Evolutionary conservation across 148 eudicot species (phyloP), one percentile per base, ranked within the genome.

Genomic region (Vaccinium corymbosum): DNA sequence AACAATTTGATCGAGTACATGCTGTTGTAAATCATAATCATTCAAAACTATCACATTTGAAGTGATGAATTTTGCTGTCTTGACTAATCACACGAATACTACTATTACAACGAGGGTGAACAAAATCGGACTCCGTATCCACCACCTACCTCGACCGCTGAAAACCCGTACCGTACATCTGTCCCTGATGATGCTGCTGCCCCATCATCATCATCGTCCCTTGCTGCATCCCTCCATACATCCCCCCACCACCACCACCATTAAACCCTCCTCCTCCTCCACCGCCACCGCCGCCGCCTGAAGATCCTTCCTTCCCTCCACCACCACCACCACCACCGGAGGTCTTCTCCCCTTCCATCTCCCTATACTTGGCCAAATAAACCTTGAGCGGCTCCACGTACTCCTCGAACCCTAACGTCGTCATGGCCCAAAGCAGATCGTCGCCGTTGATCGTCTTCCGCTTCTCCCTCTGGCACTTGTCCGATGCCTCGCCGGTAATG

Each of bases 391-490:
- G 92, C 80, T 88, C 90, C 5, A 90, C 93, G 46, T 92, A 92
- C 22, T 92, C 93, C 68, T 92, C 93, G 77, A 92, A 92, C 5
- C 90, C 91, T 7, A 92, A 73, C 10, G 93, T 90, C 0, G 92
- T 90, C 89, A 90, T 89, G 0, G 94, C 94, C 94, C 94, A 92
- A 0, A 92, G 86, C 32, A 90, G 74, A 75, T 90, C 94, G 74
- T 90, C 93, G 51, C 93, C 94, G 68, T 90, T 90, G 29, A 90
- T 89, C 55, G 93, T 92, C 90, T 90, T 92, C 76, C 94, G 77
- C 84, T 92, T 92, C 88, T 92, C 94, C 22, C 93, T 76, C 86
- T 89, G 94, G 55, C 94, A 92, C 86, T 89, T 92, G 32, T 89
- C 92, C 4, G 94, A 90, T 8, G 93, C 94, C 57, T 92, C 94